Evolutionary conservation across 176 grass and related monocot species (phyloP).

Genomic region (Puya raimondii): DNA sequence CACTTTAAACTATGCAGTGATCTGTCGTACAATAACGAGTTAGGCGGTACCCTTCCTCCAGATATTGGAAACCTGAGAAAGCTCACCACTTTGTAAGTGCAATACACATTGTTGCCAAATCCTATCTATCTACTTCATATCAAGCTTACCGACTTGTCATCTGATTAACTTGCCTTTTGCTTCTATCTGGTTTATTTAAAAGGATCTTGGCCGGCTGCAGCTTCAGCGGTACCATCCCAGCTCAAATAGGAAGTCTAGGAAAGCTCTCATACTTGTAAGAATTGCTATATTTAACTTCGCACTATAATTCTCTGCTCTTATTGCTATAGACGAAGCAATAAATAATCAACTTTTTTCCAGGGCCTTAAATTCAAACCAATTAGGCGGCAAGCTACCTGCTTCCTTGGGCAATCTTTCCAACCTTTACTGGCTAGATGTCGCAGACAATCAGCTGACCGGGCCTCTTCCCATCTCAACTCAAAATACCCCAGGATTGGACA

Average conservation of each 20-base stretch:
- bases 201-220: constrained; percentile 80
- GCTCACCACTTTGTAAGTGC: constrained; percentile 65
- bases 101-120: not conserved
- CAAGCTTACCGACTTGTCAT: not conserved
- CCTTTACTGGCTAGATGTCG: constrained; percentile 79
- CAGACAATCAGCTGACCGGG: constrained; percentile 71
- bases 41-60: constrained; percentile 43
- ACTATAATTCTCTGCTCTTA: not conserved
- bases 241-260: constrained; percentile 50
- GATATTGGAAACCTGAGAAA: constrained; percentile 71
- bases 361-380: constrained; percentile 74
- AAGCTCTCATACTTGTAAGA: constrained; percentile 72
- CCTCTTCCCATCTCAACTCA: constrained; percentile 55
- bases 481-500: constrained; percentile 52
- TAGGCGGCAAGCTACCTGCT: constrained; percentile 69
- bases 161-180: not conserved
- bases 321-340: not conserved
- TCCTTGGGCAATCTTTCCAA: constrained; percentile 75
- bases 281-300: not conserved
- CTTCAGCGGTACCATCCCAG: constrained; percentile 64
- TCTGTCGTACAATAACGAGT: constrained; percentile 59
- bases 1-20: constrained; percentile 34
- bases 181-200: constrained; percentile 11
- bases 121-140: not conserved
- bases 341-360: constrained; percentile 34